Percentiles rank a stretch among this genome's conserved stretches.
These are phyloP conservation scores for Aplosporella prunicola DNA, from an alignment of 2,329 filamentous ascomycete species.

Conservation along the genomic window DNA sequence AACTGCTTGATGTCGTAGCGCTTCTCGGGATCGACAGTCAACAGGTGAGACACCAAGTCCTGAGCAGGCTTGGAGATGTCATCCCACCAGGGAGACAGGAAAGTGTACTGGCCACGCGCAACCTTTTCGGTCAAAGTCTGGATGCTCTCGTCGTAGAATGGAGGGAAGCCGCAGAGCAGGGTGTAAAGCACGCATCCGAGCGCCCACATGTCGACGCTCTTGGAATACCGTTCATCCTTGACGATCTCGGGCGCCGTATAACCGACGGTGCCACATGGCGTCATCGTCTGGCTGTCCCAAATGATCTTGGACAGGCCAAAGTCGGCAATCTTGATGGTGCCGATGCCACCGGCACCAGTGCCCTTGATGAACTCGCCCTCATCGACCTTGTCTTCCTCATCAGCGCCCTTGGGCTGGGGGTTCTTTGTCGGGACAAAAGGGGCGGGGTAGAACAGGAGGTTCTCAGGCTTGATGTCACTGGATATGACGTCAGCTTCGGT, in stretches of 20 bases:
- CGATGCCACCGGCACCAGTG: constrained; percentile 79
- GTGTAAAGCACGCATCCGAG: constrained; percentile 95
- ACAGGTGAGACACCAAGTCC: constrained; percentile 83
- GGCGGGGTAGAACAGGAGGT: constrained; percentile 83
- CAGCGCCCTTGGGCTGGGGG: constrained; percentile 71
- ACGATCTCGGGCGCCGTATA: constrained; percentile 98
- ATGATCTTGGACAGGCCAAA: constrained; percentile 97
- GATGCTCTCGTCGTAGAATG: constrained; percentile 97
- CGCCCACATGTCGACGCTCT: constrained; percentile 99
- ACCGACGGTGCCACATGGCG: constrained; percentile 94
- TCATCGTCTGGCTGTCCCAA: constrained; percentile 98
- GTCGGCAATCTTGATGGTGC: constrained; percentile 92
- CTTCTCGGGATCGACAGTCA: constrained; percentile 92
- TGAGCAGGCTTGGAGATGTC: constrained; percentile 93
- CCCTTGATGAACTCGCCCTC: constrained; percentile 87
- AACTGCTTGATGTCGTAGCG: constrained; percentile 91
- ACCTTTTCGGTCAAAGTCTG: constrained; percentile 97
- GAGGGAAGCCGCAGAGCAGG: constrained; percentile 90
- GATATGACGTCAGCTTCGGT: constrained; percentile 28
- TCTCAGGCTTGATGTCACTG: constrained; percentile 97
- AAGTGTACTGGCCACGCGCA: constrained; percentile 91
- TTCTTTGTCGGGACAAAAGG: constrained; percentile 70
- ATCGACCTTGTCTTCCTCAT: constrained; percentile 94
- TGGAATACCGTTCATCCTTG: constrained; percentile 97
- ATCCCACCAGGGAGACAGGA: constrained; percentile 98